Evolutionary conservation across 495 filamentous ascomycete species (phyloP).

Genomic region (Aspergillus nidulans): DNA sequence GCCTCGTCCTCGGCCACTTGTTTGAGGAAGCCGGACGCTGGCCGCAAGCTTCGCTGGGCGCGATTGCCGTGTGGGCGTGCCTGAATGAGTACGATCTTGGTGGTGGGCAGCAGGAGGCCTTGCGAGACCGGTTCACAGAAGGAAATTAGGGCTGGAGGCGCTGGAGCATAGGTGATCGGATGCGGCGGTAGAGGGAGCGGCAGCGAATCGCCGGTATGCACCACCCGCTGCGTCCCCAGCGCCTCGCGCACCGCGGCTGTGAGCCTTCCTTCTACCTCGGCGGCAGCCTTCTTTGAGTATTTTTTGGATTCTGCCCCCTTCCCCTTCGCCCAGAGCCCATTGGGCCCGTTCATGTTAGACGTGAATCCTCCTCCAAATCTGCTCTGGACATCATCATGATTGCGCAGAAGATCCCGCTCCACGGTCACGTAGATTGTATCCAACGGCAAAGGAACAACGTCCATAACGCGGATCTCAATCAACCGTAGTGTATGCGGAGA

Average conservation of each 20-base stretch:
- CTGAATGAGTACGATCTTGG: slow-evolving; percentile 70
- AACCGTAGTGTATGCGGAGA: slow-evolving; percentile 50
- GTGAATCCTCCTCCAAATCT: slow-evolving; percentile 61
- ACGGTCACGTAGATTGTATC: slow-evolving; percentile 82
- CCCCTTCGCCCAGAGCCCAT: slow-evolving; percentile 38
- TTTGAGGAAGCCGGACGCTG: slow-evolving; percentile 41
- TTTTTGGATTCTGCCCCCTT: slow-evolving; percentile 35
- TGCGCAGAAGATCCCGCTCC: slow-evolving; percentile 67
- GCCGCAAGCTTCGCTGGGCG: slow-evolving; percentile 24
- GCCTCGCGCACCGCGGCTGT: slow-evolving; percentile 75
- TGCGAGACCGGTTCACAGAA: slow-evolving; percentile 76
- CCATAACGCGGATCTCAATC: slow-evolving; percentile 79
- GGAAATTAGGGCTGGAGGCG: slow-evolving; percentile 65
- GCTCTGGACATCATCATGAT: slow-evolving; percentile 57
- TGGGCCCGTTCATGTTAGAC: slow-evolving; percentile 27
- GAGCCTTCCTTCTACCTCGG: slow-evolving; percentile 58
- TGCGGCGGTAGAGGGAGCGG: slow-evolving; percentile 80
- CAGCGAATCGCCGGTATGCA: slow-evolving; percentile 80
- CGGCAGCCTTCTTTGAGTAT: slow-evolving; percentile 31
- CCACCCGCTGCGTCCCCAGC: slow-evolving; percentile 61
- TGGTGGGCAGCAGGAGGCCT: slow-evolving; percentile 66
- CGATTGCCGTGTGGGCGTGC: slow-evolving; percentile 41
- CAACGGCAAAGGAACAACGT: slow-evolving; percentile 72
- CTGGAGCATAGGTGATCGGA: slow-evolving; percentile 79
- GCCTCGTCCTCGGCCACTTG: slow-evolving; percentile 66